phyloP scores from a whole-genome alignment of 2,329 filamentous ascomycete genomes.

The Talaromyces sp. region DNA sequence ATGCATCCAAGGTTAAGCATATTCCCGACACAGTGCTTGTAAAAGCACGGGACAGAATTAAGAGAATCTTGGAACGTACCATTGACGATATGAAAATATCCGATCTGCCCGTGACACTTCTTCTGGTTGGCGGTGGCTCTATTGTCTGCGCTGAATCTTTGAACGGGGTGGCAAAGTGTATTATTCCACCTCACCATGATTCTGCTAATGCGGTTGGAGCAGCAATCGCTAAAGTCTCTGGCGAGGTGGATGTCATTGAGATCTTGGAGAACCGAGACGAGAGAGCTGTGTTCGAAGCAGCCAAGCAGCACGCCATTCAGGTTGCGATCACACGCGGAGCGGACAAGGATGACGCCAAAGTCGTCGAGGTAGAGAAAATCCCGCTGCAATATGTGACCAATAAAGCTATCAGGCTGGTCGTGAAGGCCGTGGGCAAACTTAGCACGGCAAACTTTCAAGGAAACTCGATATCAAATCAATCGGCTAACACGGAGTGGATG shows the following conservation, averaged over 20 bases:
- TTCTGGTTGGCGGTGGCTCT: constrained; percentile 58
- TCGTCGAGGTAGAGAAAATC: constrained; percentile 44
- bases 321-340: constrained; percentile 24
- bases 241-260: constrained; percentile 53
- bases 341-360: constrained; percentile 36
- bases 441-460: not conserved
- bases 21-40: constrained; percentile 22
- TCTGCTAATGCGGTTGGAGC: constrained; percentile 61
- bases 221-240: constrained; percentile 55
- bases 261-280: constrained; percentile 36
- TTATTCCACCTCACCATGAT: constrained; percentile 52
- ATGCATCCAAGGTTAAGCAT: constrained; percentile 21
- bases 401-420: constrained; percentile 32
- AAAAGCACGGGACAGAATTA: constrained; percentile 37
- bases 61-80: constrained; percentile 48
- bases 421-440: constrained; percentile 42
- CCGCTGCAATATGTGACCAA: constrained; percentile 36
- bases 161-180: constrained; percentile 50
- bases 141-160: constrained; percentile 50
- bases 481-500: not conserved
- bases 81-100: constrained; percentile 58
- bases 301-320: constrained; percentile 23
- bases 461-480: not conserved
- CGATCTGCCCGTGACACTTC: constrained; percentile 49
- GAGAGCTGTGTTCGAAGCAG: constrained; percentile 22